phyloP scores from a whole-genome alignment of 2,329 filamentous ascomycete species.

The Orbilia ellipsospora region DNA sequence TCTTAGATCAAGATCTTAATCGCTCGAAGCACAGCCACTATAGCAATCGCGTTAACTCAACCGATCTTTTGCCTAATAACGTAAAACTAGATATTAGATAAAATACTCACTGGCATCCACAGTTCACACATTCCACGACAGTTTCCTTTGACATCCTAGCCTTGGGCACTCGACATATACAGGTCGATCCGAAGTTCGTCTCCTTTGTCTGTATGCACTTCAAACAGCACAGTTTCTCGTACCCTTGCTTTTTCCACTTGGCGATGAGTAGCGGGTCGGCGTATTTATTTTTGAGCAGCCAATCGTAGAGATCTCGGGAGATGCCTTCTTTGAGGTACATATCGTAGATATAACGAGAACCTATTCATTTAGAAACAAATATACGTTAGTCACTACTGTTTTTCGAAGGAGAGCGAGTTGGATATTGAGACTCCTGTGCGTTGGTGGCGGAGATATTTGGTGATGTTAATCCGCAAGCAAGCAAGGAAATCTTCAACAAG shows the following conservation, averaged over 20 bases:
- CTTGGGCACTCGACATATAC: constrained; percentile 93
- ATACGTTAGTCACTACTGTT: not conserved
- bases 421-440: no score
- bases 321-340: constrained; percentile 98
- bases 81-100: not conserved
- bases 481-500: constrained; percentile 15
- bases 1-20: constrained; percentile 11
- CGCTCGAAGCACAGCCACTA: constrained; percentile 44
- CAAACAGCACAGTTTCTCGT: constrained; percentile 97
- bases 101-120: constrained; percentile 75
- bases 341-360: constrained; percentile 91
- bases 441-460: no score
- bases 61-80: not conserved
- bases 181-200: constrained; percentile 98
- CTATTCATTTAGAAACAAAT: constrained; percentile 60
- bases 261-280: constrained; percentile 95
- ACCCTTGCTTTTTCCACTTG: constrained; percentile 99
- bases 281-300: constrained; percentile 95
- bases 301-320: constrained; percentile 90
- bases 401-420: no score
- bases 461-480: no score
- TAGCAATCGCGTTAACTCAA: constrained; percentile 19
- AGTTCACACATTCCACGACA: constrained; percentile 92
- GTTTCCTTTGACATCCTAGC: constrained; percentile 85
- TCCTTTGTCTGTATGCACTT: constrained; percentile 99